Percentiles rank a stretch among this genome's conserved stretches.
Evolutionary conservation across 2,329 filamentous ascomycete genomes (phyloP).

Genomic region (Claviceps quebecensis): DNA sequence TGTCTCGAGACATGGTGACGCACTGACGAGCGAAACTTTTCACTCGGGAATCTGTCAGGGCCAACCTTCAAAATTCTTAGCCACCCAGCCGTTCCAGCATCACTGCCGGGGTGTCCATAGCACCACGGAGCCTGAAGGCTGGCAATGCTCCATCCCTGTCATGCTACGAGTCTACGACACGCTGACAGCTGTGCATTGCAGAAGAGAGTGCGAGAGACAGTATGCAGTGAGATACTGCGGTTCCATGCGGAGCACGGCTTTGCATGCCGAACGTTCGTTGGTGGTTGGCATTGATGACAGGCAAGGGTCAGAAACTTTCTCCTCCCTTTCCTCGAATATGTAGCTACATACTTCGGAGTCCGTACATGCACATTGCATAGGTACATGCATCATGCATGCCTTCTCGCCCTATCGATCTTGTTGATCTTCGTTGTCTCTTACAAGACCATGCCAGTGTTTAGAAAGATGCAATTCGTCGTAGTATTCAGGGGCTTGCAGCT

Average conservation of each 20-base stretch:
- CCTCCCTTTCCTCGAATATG: background rate
- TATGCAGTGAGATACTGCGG: conserved; percentile 1
- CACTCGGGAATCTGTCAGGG: conserved; percentile 3
- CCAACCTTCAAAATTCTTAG: conserved; percentile 3
- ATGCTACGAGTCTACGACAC: conserved; percentile 4
- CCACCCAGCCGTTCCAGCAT: conserved; percentile 9
- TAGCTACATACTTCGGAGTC: background rate
- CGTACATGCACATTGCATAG: background rate
- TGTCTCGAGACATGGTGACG: conserved; percentile 3
- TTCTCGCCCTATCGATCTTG: background rate
- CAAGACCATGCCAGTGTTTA: conserved; percentile 3
- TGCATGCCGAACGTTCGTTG: background rate
- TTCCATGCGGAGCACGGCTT: background rate
- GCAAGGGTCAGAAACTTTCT: background rate
- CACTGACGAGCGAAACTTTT: conserved; percentile 3
- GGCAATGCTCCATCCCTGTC: conserved; percentile 9
- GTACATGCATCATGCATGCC: too few relatives aligned
- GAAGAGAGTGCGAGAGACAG: background rate
- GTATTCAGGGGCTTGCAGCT: conserved; percentile 1
- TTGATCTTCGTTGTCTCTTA: background rate
- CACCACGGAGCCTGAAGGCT: conserved; percentile 7
- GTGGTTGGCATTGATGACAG: conserved; percentile 2
- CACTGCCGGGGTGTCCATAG: conserved; percentile 8
- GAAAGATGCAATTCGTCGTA: background rate
- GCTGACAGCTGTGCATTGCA: conserved; percentile 3